Evolutionary conservation across 495 filamentous ascomycete species (phyloP), one percentile per base, ranked within the genome.

Genomic region (Terfezia claveryi): DNA sequence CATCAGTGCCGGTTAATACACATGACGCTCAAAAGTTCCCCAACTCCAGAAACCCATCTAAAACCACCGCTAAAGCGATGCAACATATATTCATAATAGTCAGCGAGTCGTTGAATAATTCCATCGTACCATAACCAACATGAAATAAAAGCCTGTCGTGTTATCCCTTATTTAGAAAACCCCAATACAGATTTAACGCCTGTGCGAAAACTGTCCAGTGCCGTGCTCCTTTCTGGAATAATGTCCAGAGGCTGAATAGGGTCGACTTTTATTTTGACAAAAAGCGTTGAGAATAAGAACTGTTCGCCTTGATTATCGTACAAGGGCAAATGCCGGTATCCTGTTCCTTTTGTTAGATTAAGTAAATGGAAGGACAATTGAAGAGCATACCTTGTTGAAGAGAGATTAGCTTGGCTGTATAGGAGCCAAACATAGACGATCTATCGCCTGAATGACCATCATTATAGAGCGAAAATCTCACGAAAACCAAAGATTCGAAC

Each of bases 301-400:
- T 84, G 85, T 55, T 95, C 87, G 53, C 89, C 91, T 55, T 85
- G 82, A 49, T 75, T 73, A 67, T 94, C 84, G 62, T 80, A 81
- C n/a, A 98, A 73, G n/a, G 89, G 91, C 41, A 98, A 74, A 59
- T 94, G 92, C 52, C 89, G 89, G 62, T 92, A 98, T n/a, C 91
- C 63, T 66, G 53, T 55, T 32, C 7, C 27, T 32, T 32, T 32
- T 32, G 27, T 32, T 32, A 32, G 27, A 32, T 32, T 32, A 32
- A 32, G 7, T 32, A 32, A 5, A 23, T 4, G 36, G 51, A 27
- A 20, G 23, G 20, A 53, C 36, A n/a, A 32, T 54, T 23, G 37
- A 27, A 52, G 46, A n/a, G 50, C 41, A 36, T 61, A 65, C 63
- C 91, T 67, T 93, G 80, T 61, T 88, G 85, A 27, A 98, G 73